A percentile compares a stretch with the other conserved stretches of the same genome.
These are phyloP conservation scores for Lolium multiflorum DNA, from an alignment of 176 grass and related monocot species.

Conservation along the genomic window DNA sequence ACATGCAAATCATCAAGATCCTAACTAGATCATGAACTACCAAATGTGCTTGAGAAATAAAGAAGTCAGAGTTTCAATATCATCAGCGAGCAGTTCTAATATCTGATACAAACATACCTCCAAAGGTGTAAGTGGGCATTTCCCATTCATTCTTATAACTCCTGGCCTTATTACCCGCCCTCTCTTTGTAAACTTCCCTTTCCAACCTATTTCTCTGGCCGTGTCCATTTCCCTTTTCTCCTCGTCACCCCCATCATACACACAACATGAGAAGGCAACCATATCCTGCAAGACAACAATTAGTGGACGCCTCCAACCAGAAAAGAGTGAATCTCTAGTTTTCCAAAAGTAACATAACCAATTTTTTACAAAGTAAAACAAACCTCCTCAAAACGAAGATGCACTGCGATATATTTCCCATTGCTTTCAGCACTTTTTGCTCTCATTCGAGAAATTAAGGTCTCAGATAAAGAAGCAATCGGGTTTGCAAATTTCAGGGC, in stretches of 20 bases:
- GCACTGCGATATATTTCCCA: constrained; percentile 93
- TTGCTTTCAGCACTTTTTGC: constrained; percentile 62
- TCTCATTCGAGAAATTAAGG: constrained; percentile 91
- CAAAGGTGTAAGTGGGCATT: constrained; percentile 98
- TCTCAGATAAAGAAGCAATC: constrained; percentile 77
- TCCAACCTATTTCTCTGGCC: constrained; percentile 95
- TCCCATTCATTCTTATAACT: constrained; percentile 91
- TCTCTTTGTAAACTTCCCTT: constrained; percentile 94
- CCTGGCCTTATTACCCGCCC: constrained; percentile 89
- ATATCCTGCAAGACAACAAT: constrained; percentile 80
- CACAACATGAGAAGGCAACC: constrained; percentile 99
- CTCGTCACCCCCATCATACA: constrained; percentile 90
- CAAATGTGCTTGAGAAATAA: constrained; percentile 19
- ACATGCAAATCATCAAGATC: constrained; percentile 25
- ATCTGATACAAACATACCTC: constrained; percentile 67
- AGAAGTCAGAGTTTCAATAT: constrained; percentile 33
- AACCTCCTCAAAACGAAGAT: constrained; percentile 99
- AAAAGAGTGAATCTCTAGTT: neutral
- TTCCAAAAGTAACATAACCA: constrained; percentile 16
- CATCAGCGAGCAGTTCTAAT: neutral
- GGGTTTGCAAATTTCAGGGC: constrained; percentile 84
- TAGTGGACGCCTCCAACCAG: constrained; percentile 5
- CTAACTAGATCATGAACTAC: constrained; percentile 11
- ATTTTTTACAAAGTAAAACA: constrained; percentile 32
- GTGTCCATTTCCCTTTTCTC: constrained; percentile 88